These are phyloP conservation scores for Elaeagnus macrophylla DNA, from an alignment of 306 rosid species.

Conservation along the genomic window DNA sequence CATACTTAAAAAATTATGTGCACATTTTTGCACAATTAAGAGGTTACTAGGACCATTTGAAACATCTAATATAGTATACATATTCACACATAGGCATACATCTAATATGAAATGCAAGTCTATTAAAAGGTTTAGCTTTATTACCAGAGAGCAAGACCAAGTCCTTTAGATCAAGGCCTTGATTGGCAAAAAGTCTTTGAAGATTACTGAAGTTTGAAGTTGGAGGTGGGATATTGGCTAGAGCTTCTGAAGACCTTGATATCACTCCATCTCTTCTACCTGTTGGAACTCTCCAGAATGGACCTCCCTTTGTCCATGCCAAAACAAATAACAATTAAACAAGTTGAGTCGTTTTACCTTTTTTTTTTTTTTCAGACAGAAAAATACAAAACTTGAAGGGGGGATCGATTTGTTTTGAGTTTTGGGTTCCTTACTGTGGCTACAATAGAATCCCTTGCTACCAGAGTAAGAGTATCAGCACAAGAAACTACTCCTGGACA, in stretches of 20 bases:
- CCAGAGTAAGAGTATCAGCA: slow-evolving; percentile 61
- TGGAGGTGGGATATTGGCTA: slow-evolving; percentile 53
- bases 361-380: neutral
- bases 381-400: neutral
- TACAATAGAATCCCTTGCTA: slow-evolving; percentile 68
- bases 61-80: too few species aligned
- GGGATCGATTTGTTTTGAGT: neutral
- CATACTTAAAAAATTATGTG: too few species aligned
- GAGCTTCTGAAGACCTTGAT: slow-evolving; percentile 50
- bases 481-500: slow-evolving; percentile 91
- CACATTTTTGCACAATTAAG: too few species aligned
- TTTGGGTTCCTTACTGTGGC: slow-evolving; percentile 42
- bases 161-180: slow-evolving; percentile 28
- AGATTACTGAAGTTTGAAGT: slow-evolving; percentile 40
- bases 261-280: slow-evolving; percentile 84
- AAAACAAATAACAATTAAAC: neutral
- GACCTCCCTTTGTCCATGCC: slow-evolving; percentile 68
- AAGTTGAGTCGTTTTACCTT: too few species aligned
- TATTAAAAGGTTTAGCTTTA: neutral
- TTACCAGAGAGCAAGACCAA: slow-evolving; percentile 67
- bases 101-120: neutral
- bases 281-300: slow-evolving; percentile 86
- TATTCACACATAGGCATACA: too few species aligned
- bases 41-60: too few species aligned
- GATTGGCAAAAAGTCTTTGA: slow-evolving; percentile 48